A percentile compares a stretch with the other conserved stretches of the same genome.
Evolutionary conservation across 2,329 filamentous ascomycete genomes (phyloP).

Genomic region (Cytospora piceae): DNA sequence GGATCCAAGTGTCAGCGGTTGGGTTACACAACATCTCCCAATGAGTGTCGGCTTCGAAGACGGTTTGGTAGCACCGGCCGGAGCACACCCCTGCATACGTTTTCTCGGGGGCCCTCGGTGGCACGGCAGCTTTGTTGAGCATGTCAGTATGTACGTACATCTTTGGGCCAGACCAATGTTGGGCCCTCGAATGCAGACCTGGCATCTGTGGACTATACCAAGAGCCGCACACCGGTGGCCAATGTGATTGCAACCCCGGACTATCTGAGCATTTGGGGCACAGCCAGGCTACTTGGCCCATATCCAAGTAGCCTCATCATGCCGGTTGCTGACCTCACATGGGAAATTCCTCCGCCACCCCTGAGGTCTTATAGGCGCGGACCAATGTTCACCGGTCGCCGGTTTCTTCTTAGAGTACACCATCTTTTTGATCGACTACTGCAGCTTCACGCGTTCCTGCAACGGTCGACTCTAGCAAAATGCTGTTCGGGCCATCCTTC

Average conservation of each 20-base stretch:
- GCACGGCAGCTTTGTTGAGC: neutral
- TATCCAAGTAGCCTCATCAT: constrained; percentile 15
- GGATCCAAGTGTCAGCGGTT: neutral
- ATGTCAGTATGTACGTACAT: neutral
- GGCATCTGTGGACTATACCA: constrained; percentile 16
- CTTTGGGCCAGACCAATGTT: neutral
- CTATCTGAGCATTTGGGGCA: constrained; percentile 6
- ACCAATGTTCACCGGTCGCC: constrained; percentile 25
- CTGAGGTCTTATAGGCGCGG: constrained; percentile 23
- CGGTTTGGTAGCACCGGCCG: neutral
- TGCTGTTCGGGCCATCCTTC: constrained; percentile 14
- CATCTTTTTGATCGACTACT: constrained; percentile 13
- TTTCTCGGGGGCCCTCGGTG: neutral
- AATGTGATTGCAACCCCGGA: constrained; percentile 10
- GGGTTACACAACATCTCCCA: neutral
- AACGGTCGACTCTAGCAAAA: constrained; percentile 16
- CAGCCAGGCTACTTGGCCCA: neutral
- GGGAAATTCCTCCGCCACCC: constrained; percentile 13
- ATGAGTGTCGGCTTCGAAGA: neutral
- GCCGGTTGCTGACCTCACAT: constrained; percentile 17
- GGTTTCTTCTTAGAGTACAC: constrained; percentile 23
- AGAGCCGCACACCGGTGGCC: constrained; percentile 20
- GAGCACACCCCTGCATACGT: neutral
- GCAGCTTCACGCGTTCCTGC: constrained; percentile 6
- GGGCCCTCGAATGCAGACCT: constrained; percentile 2